These are phyloP conservation scores for Penicillium verrucosum DNA, from an alignment of 2,329 filamentous ascomycete species.

Conservation along the genomic window DNA sequence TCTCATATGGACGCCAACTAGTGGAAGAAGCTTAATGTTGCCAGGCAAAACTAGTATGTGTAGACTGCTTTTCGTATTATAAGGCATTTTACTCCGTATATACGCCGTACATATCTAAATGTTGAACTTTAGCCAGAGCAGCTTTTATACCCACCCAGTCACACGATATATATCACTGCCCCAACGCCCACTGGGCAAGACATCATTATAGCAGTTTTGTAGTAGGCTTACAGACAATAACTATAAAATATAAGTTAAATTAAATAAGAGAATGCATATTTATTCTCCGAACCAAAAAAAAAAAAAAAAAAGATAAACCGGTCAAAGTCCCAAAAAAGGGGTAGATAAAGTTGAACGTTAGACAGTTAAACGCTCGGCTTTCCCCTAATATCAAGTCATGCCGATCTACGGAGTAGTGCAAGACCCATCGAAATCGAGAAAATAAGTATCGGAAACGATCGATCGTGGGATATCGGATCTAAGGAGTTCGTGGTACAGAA, in stretches of 20 bases:
- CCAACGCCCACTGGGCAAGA: not conserved
- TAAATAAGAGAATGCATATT: not conserved
- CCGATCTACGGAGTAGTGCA: conserved; percentile 4
- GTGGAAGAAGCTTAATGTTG: not conserved
- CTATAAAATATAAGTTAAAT: not conserved
- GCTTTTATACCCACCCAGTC: not conserved
- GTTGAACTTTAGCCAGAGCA: not conserved
- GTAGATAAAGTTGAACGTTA: conserved; percentile 1
- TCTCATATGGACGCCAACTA: not conserved
- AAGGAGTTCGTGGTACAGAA: not conserved
- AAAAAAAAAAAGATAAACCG: too few species aligned
- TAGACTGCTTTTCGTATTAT: not conserved
- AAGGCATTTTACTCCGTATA: not conserved
- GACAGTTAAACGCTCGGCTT: not conserved
- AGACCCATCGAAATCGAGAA: conserved; percentile 7
- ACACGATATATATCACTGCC: not conserved
- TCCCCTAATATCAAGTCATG: conserved; percentile 6
- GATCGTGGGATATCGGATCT: conserved; percentile 16
- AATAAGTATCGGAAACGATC: conserved; percentile 16
- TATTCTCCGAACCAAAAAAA: too few species aligned
- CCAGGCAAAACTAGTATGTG: not conserved
- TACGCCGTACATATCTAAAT: too few species aligned
- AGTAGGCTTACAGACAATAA: not conserved
- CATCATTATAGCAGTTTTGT: not conserved
- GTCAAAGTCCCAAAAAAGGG: not conserved